Evolutionary conservation across 2,329 filamentous ascomycete species (phyloP).

Genomic region (Beauveria rudraprayagi): DNA sequence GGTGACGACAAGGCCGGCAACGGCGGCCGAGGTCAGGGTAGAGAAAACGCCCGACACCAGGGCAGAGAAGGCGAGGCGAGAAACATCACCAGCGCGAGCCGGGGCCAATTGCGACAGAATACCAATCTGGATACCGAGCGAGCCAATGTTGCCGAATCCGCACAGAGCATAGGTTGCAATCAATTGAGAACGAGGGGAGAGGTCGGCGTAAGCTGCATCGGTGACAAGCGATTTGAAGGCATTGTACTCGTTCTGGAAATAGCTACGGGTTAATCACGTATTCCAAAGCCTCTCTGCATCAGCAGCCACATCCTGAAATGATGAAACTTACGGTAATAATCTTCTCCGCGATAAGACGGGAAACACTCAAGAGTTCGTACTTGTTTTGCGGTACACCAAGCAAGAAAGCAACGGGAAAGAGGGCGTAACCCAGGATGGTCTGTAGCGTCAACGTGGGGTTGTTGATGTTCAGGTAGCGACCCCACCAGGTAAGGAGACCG

Average conservation of each 20-base stretch:
- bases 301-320: not conserved
- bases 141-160: slow-evolving; percentile 78
- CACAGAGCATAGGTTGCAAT: slow-evolving; percentile 84
- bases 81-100: slow-evolving; percentile 64
- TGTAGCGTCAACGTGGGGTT: slow-evolving; percentile 62
- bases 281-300: not conserved
- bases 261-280: not conserved
- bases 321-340: slow-evolving; percentile 55
- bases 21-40: slow-evolving; percentile 69
- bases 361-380: slow-evolving; percentile 62
- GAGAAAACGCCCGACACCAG: slow-evolving; percentile 70
- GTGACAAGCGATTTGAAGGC: slow-evolving; percentile 53
- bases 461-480: slow-evolving; percentile 66
- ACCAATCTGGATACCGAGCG: slow-evolving; percentile 83
- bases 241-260: slow-evolving; percentile 64
- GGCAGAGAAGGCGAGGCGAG: slow-evolving; percentile 66
- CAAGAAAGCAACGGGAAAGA: slow-evolving; percentile 74
- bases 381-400: slow-evolving; percentile 64
- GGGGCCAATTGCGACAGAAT: slow-evolving; percentile 77
- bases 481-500: slow-evolving; percentile 77
- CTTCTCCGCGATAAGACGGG: slow-evolving; percentile 74
- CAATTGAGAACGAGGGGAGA: slow-evolving; percentile 64
- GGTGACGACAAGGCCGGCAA: slow-evolving; percentile 68
- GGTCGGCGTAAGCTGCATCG: slow-evolving; percentile 47
- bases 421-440: slow-evolving; percentile 67